Evolutionary conservation across 1,284 basidiomycete species (phyloP).

Genomic region (Ceratobasidium sp.): DNA sequence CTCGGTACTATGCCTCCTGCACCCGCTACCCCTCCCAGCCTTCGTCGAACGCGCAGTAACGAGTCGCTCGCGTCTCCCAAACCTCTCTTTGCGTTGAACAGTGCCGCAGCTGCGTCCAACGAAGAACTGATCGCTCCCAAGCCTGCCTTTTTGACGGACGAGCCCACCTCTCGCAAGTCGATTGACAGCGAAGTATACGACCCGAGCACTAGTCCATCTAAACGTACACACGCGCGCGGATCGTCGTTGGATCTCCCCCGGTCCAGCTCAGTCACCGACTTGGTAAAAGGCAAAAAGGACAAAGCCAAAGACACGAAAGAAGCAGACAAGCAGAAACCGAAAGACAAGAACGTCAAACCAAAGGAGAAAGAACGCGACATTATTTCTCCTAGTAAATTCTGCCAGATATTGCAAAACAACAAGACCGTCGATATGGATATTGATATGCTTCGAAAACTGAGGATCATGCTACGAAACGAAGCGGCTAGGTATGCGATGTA

Average conservation of each 20-base stretch:
- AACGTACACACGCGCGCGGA: constrained; percentile 64
- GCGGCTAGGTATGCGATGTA: constrained; percentile 72
- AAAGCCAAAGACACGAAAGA: constrained; percentile 43
- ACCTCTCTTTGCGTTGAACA: constrained; percentile 55
- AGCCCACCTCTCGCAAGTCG: constrained; percentile 56
- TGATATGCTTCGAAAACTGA: constrained; percentile 81
- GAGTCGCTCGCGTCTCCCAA: constrained; percentile 71
- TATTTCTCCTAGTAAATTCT: constrained; percentile 71
- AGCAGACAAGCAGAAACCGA: constrained; percentile 48
- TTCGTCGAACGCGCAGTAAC: constrained; percentile 78
- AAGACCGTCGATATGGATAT: constrained; percentile 80
- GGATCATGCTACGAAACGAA: constrained; percentile 87
- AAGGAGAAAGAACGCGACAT: constrained; percentile 59
- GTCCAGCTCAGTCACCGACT: constrained; percentile 20
- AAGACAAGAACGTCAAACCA: constrained; percentile 64
- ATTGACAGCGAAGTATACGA: constrained; percentile 49
- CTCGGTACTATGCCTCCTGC: constrained; percentile 64
- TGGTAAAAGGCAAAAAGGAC: constrained; percentile 38
- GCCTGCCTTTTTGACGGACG: constrained; percentile 60
- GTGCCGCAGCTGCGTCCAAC: constrained; percentile 55
- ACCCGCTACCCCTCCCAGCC: constrained; percentile 55
- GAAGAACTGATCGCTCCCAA: constrained; percentile 25
- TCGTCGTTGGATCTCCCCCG: constrained; percentile 67
- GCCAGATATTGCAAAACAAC: constrained; percentile 72
- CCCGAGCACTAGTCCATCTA: constrained; percentile 45